Percentiles rank a stretch among this genome's conserved stretches.
Conservation (phyloP, 192 early-diverging fungal genomes). For the Coemansia umbellata region DNA sequence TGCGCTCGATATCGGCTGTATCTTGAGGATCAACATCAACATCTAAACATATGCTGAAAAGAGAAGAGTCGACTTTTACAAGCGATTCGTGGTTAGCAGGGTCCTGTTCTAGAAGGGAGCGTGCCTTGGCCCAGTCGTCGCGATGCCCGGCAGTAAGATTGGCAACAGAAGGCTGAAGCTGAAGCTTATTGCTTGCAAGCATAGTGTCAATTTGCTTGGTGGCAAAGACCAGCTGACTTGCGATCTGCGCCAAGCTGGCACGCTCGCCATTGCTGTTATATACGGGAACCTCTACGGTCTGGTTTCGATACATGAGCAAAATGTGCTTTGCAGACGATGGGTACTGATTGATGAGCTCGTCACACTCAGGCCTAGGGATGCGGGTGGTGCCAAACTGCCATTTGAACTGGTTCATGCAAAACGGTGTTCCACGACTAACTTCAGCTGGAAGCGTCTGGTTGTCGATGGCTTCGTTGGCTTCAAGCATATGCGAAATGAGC, state of each 20-base stretch:
- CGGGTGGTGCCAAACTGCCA: conserved; percentile 80
- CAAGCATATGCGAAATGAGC: conserved; percentile 61
- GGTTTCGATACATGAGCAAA: conserved; percentile 79
- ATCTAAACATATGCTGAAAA: conserved; percentile 89
- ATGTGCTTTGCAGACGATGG: conserved; percentile 77
- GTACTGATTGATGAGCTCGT: conserved; percentile 67
- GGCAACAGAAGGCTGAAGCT: conserved; percentile 59
- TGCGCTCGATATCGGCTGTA: conserved; percentile 56
- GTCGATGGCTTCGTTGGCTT: conserved; percentile 74
- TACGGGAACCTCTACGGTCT: conserved; percentile 82
- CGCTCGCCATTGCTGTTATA: conserved; percentile 61
- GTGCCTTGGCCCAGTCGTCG: conserved; percentile 78
- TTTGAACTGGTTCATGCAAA: conserved; percentile 96
- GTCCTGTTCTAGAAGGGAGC: conserved; percentile 45
- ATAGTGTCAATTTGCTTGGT: conserved; percentile 15
- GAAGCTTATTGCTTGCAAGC: neutral
- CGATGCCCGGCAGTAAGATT: conserved; percentile 83
- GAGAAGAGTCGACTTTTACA: conserved; percentile 65
- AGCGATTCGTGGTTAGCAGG: conserved; percentile 55
- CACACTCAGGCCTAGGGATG: conserved; percentile 62
- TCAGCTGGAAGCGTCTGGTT: conserved; percentile 64
- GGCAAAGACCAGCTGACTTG: conserved; percentile 27
- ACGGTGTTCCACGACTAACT: conserved; percentile 59
- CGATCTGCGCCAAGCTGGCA: conserved; percentile 51
- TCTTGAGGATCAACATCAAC: conserved; percentile 59